phyloP scores from a whole-genome alignment of 2,329 filamentous ascomycete genomes.

The Aspergillus sp. region DNA sequence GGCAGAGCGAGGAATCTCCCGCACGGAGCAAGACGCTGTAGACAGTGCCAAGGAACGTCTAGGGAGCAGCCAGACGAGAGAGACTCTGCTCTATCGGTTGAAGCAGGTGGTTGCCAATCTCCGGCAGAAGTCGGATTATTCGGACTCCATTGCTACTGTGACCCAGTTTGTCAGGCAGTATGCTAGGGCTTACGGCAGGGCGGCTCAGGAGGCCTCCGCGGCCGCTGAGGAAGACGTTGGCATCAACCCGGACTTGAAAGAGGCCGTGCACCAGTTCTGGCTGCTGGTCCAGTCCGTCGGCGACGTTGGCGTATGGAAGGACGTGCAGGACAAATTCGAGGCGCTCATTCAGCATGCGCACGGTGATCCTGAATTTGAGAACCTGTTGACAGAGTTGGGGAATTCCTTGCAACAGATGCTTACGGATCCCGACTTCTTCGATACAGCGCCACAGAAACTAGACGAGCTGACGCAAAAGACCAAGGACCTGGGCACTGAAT shows the following conservation, averaged over 20 bases:
- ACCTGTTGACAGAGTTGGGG: constrained; percentile 63
- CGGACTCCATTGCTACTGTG: constrained; percentile 73
- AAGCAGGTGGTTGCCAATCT: constrained; percentile 69
- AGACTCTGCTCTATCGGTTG: constrained; percentile 64
- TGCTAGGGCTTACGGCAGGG: constrained; percentile 66
- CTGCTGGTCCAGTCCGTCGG: constrained; percentile 71
- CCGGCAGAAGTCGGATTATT: constrained; percentile 70
- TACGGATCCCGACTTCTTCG: constrained; percentile 78
- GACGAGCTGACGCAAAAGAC: constrained; percentile 51
- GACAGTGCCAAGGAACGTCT: constrained; percentile 68
- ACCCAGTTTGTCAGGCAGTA: constrained; percentile 70
- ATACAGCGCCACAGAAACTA: constrained; percentile 60
- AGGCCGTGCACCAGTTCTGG: constrained; percentile 74
- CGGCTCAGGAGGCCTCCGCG: constrained; percentile 57
- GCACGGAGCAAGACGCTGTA: constrained; percentile 49
- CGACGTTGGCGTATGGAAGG: constrained; percentile 64
- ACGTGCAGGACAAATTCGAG: constrained; percentile 60
- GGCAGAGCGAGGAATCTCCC: constrained; percentile 27
- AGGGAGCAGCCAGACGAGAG: constrained; percentile 57
- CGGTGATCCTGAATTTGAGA: constrained; percentile 74
- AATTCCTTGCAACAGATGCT: constrained; percentile 71
- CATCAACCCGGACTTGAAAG: constrained; percentile 65
- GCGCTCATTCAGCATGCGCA: constrained; percentile 64
- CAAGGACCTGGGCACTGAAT: constrained; percentile 53
- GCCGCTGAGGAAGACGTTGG: constrained; percentile 63